phyloP scores from a whole-genome alignment of 805 yeast genomes.

The Kodamaea neixiangensis region DNA sequence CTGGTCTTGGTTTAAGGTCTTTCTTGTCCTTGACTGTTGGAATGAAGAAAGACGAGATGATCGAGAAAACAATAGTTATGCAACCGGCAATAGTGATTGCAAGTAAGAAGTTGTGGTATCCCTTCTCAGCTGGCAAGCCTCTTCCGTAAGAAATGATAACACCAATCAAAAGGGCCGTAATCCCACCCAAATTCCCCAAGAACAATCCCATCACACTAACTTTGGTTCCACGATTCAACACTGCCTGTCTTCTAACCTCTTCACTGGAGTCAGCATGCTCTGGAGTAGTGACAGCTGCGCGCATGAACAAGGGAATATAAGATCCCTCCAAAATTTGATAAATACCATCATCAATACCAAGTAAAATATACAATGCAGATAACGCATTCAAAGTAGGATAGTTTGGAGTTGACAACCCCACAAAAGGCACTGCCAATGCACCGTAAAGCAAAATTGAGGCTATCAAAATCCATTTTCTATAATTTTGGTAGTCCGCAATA shows the following conservation, averaged over 20 bases:
- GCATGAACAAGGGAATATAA: constrained; percentile 43
- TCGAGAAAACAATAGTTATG: constrained; percentile 29
- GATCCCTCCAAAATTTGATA: constrained; percentile 42
- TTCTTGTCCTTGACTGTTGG: constrained; percentile 32
- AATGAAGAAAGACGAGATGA: constrained; percentile 26
- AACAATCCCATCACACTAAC: constrained; percentile 42
- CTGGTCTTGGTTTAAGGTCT: constrained; percentile 17
- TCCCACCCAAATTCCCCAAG: constrained; percentile 39
- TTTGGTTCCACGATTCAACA: constrained; percentile 32
- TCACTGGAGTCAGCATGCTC: constrained; percentile 17
- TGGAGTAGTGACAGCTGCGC: constrained; percentile 24
- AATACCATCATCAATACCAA: constrained; percentile 28
- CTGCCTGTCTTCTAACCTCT: constrained; percentile 22
- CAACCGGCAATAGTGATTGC: constrained; percentile 43
- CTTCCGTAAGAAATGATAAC: constrained; percentile 34
- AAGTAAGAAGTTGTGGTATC: constrained; percentile 34
- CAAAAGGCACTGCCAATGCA: constrained; percentile 36
- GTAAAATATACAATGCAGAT: constrained; percentile 33
- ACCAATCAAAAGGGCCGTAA: constrained; percentile 38
- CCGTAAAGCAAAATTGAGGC: constrained; percentile 35
- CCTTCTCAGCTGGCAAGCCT: constrained; percentile 24
- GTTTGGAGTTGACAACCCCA: constrained; percentile 23
- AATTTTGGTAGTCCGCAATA: constrained; percentile 41
- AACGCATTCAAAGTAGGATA: constrained; percentile 24
- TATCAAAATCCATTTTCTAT: constrained; percentile 34